Evolutionary conservation across 441 rosid species (phyloP), one percentile per base, ranked within the genome.

Genomic region (Mallotus japonicus): DNA sequence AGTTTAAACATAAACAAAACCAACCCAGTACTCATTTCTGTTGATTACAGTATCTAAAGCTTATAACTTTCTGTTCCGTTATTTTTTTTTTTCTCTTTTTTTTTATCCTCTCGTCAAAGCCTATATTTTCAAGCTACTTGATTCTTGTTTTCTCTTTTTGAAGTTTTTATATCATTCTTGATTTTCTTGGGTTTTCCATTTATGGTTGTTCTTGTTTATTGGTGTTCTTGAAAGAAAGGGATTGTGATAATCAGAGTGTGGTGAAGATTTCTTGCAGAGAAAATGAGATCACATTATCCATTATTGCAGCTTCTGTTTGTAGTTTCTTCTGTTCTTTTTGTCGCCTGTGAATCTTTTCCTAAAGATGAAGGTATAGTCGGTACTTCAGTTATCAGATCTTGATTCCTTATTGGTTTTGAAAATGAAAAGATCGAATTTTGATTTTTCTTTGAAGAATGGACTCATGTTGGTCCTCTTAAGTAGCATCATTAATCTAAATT

Each of bases 351-450:
- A 73, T 82, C 89, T 11, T 92, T 89, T 83, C 65, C 87, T 3
- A 40, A 74, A 67, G 87, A 83, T 80, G 99, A 95, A 89, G 93
- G 98, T 92, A 79, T 50, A 77, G 53, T 51, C 46, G 37, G 24
- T 17, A 28, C 47, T 76, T 76, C 50, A 40, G 71, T 69, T 67
- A 73, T 73, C 83, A 84, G 93, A 92, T 95, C 96, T 89, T 82
- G 84, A 49, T 75, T 81, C 56, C 71, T 75, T 70, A 3, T 19
- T 37, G 40, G 34, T 28, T 58, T 49, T 74, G 13, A 7, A 53
- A 44, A 73, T 65, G 40, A 37, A 5, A 37, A 37, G 40, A 37
- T 56, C 65, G 47, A 9, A 44, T 44, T 44, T 9, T 44, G 32
- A 2, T 37, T 3, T 50, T 75, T 67, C 37, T 20, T 65, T 65